These are phyloP conservation scores for Cephalotrichum gorgonifer DNA, from an alignment of 2,329 filamentous ascomycete species.

Conservation along the genomic window DNA sequence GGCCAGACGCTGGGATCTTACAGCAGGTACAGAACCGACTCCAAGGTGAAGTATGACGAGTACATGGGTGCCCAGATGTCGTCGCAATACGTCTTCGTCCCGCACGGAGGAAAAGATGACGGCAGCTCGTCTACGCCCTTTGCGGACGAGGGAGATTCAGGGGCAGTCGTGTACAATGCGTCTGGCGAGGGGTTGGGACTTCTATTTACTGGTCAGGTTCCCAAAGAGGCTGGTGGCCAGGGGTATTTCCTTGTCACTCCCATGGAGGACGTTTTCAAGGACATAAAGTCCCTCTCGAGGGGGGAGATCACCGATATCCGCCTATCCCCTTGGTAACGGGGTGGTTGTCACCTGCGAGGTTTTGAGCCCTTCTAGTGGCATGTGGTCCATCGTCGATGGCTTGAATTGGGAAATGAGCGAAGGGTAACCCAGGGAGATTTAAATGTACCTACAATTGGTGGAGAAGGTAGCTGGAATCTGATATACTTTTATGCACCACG, in stretches of 20 bases:
- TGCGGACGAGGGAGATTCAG: background rate
- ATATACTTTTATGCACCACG: too few relatives aligned
- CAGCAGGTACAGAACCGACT: background rate
- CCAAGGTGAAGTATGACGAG: background rate
- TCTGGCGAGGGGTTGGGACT: background rate
- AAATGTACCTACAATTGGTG: too few relatives aligned
- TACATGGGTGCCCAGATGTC: background rate
- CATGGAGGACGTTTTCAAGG: slow-evolving; percentile 1
- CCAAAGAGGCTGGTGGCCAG: background rate
- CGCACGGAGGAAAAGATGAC: too few relatives aligned
- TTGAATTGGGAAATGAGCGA: too few relatives aligned
- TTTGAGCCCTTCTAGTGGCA: too few relatives aligned
- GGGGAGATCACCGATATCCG: background rate
- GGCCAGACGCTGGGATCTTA: background rate
- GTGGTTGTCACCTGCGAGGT: too few relatives aligned
- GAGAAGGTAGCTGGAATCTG: too few relatives aligned
- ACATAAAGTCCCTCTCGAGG: background rate
- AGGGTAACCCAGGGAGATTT: too few relatives aligned
- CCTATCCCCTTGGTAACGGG: background rate
- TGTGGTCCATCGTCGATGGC: too few relatives aligned
- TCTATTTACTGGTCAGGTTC: background rate
- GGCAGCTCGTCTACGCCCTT: background rate
- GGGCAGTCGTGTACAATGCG: background rate
- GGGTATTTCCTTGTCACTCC: background rate
- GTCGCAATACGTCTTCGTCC: background rate